These are phyloP conservation scores for Mrakiaceae sp. DNA, from an alignment of 1,284 basidiomycete genomes.

Conservation along the genomic window DNA sequence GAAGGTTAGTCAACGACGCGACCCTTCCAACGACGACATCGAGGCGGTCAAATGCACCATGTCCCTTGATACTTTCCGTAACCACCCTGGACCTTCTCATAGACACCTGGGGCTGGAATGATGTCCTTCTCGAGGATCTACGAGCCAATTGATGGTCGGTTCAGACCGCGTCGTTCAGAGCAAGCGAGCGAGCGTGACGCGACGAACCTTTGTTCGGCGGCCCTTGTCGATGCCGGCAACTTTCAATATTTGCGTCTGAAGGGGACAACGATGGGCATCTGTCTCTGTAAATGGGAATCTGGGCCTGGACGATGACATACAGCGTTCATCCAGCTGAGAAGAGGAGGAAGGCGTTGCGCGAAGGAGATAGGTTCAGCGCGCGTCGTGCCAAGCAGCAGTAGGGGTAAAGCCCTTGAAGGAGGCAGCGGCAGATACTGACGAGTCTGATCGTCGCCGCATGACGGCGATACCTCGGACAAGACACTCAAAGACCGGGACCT, in stretches of 20 bases:
- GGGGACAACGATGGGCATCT: constrained; percentile 14
- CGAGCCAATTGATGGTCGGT: too few relatives aligned
- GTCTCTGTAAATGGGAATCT: too few relatives aligned
- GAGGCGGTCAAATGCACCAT: constrained; percentile 49
- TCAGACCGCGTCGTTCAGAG: too few relatives aligned
- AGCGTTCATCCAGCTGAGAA: constrained; percentile 2
- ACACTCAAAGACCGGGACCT: constrained; percentile 67
- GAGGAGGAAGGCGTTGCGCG: background rate
- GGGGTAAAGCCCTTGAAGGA: too few relatives aligned
- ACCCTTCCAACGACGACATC: background rate
- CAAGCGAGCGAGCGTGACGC: too few relatives aligned
- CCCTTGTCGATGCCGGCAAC: constrained; percentile 98
- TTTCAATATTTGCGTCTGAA: constrained; percentile 97
- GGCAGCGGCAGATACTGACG: constrained; percentile 46
- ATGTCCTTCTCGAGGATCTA: constrained; percentile 93
- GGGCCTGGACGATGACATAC: background rate
- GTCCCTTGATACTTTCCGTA: constrained; percentile 99
- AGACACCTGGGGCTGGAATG: constrained; percentile 63
- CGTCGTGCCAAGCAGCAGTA: too few relatives aligned
- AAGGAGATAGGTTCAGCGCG: too few relatives aligned
- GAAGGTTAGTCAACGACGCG: constrained; percentile 8
- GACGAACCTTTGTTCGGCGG: constrained; percentile 59
- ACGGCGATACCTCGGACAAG: constrained; percentile 97
- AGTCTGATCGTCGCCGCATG: constrained; percentile 89
- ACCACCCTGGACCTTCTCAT: constrained; percentile 98